These are phyloP conservation scores for Auricularia auricula-judae DNA, from an alignment of 768 basidiomycete species.

Conservation along the genomic window DNA sequence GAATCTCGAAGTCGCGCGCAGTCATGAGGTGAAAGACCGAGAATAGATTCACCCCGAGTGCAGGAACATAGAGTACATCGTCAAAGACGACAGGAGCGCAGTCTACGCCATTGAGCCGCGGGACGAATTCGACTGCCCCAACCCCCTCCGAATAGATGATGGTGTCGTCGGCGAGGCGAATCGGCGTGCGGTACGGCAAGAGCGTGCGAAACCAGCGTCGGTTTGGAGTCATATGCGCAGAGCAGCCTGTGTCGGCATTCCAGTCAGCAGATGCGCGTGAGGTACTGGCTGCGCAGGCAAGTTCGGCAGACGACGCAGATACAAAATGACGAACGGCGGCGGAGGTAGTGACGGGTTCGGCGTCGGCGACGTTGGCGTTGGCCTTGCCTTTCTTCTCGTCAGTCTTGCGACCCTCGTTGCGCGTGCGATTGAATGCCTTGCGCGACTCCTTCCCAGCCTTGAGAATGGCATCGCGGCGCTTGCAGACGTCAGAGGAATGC, in stretches of 20 bases:
- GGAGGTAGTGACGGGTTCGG: not conserved
- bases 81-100: not conserved
- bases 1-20: constrained; percentile 5
- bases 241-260: constrained; percentile 24
- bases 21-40: constrained; percentile 11
- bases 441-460: not conserved
- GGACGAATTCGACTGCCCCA: constrained; percentile 16
- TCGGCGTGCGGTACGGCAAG: too few relatives aligned
- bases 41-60: constrained; percentile 8
- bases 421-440: not conserved
- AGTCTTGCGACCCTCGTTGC: not conserved
- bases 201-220: too few relatives aligned
- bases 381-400: not conserved
- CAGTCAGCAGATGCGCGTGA: constrained; percentile 8
- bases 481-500: not conserved
- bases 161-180: too few relatives aligned
- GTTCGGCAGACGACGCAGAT: not conserved
- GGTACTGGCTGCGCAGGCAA: not conserved
- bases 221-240: too few relatives aligned
- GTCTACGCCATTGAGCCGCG: constrained; percentile 5
- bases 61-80: constrained; percentile 10
- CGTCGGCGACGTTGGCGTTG: not conserved
- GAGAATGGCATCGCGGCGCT: not conserved
- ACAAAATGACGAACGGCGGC: not conserved
- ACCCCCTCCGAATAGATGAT: too few relatives aligned